phyloP scores from a whole-genome alignment of 2,329 filamentous ascomycete species.

The Ophiostoma populinum region DNA sequence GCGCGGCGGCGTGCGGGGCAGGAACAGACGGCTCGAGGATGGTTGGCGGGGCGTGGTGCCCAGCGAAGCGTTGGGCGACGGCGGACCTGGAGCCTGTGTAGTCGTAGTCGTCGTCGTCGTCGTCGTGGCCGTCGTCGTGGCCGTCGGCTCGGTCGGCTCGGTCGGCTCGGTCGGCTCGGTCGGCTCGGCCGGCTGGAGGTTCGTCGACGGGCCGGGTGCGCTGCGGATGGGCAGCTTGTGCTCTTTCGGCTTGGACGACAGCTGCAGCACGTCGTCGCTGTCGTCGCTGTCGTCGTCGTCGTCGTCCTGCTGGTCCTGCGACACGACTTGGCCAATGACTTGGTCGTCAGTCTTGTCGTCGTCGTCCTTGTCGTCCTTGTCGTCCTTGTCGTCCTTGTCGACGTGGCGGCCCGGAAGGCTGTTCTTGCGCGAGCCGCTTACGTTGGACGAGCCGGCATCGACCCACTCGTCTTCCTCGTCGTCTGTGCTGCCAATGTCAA shows the following conservation, averaged over 20 bases:
- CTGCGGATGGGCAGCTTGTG: conserved; percentile 1
- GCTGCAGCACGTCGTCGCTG: background rate
- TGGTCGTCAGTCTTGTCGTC: background rate
- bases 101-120: background rate
- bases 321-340: background rate
- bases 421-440: conserved; percentile 15
- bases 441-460: conserved; percentile 43
- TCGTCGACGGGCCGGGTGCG: background rate
- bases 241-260: background rate
- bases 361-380: conserved; percentile 3
- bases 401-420: conserved; percentile 8
- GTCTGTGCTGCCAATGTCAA: conserved; percentile 37
- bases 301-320: too few species aligned
- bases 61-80: background rate
- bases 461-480: conserved; percentile 45
- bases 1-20: conserved; percentile 46
- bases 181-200: too few species aligned
- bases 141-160: background rate
- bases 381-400: background rate
- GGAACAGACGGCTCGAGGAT: conserved; percentile 12
- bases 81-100: background rate
- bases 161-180: conserved; percentile 1
- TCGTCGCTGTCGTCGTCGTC: background rate
- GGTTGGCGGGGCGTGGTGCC: background rate
- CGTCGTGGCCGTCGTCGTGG: background rate